Percentiles rank a stretch among this genome's conserved stretches.
Evolutionary conservation across 2,329 filamentous ascomycete species (phyloP).

Genomic region (Alternaria gaisen): DNA sequence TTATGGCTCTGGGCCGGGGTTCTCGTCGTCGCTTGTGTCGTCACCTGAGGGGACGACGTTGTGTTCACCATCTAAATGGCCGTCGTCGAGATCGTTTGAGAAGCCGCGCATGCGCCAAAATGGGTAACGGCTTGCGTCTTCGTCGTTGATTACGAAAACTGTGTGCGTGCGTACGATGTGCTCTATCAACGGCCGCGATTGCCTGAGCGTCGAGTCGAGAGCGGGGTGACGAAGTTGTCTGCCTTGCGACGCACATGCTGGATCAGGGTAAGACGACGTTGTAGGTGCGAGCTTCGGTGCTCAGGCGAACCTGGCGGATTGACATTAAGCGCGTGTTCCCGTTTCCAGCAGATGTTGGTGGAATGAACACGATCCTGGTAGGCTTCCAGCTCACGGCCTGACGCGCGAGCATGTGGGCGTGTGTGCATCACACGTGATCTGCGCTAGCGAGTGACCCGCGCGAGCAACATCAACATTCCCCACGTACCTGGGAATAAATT

Average conservation of each 20-base stretch:
- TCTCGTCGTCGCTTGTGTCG: neutral
- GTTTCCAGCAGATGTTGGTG: too few relatives aligned
- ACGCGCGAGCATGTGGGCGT: neutral
- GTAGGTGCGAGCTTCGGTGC: too few relatives aligned
- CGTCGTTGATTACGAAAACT: neutral
- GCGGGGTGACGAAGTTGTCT: neutral
- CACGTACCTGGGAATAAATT: neutral
- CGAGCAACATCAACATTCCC: neutral
- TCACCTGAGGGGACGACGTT: neutral
- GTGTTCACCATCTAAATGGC: neutral
- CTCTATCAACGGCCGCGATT: neutral
- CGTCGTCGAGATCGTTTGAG: neutral
- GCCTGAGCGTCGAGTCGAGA: neutral
- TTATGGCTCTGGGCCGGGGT: neutral
- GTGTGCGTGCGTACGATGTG: neutral
- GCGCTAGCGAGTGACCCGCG: neutral
- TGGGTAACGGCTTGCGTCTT: neutral
- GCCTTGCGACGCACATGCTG: neutral
- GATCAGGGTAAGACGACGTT: too few relatives aligned
- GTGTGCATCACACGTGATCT: accelerated
- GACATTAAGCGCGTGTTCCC: too few relatives aligned
- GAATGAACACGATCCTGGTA: too few relatives aligned
- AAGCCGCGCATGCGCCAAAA: neutral
- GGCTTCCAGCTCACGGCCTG: too few relatives aligned
- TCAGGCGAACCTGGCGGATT: accelerated